Evolutionary conservation across 768 basidiomycete genomes (phyloP).

Genomic region (Naematelia aurantialba): DNA sequence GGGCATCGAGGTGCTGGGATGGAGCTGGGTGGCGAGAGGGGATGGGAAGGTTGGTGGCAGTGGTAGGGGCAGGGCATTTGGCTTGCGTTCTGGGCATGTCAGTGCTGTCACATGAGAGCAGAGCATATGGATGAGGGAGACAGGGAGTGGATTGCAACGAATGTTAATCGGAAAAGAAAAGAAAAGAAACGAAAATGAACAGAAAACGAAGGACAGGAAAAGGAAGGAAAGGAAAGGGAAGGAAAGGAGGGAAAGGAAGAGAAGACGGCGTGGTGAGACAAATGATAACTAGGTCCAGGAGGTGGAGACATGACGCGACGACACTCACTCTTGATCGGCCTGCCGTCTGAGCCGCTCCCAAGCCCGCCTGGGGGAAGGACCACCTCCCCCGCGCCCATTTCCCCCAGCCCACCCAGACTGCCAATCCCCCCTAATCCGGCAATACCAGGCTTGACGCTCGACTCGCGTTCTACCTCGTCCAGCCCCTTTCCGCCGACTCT

Average conservation of each 20-base stretch:
- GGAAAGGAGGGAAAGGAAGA: background rate
- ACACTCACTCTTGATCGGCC: conserved; percentile 39
- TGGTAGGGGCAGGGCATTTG: conserved; percentile 29
- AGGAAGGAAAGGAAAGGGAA: background rate
- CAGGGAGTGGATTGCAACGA: background rate
- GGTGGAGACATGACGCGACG: too few relatives aligned
- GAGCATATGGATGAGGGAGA: background rate
- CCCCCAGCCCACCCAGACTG: conserved; percentile 19
- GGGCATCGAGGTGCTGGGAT: conserved; percentile 20
- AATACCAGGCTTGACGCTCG: background rate
- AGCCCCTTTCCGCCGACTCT: conserved; percentile 45
- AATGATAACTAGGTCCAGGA: too few relatives aligned
- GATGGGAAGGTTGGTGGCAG: conserved; percentile 16
- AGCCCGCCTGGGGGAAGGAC: conserved; percentile 33
- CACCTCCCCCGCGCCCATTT: conserved; percentile 32
- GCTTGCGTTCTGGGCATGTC: conserved; percentile 35
- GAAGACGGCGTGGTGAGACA: background rate
- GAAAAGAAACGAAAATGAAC: background rate
- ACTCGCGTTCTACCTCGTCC: conserved; percentile 25
- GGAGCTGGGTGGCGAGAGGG: background rate
- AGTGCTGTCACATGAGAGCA: background rate
- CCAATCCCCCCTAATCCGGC: too few relatives aligned
- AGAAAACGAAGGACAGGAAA: background rate
- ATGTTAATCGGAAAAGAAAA: background rate
- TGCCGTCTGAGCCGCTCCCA: conserved; percentile 27